A percentile compares a stretch with the other conserved stretches of the same genome.
Conservation (phyloP, 2,329 filamentous ascomycete genomes). For the Nectriaceae sp. region DNA sequence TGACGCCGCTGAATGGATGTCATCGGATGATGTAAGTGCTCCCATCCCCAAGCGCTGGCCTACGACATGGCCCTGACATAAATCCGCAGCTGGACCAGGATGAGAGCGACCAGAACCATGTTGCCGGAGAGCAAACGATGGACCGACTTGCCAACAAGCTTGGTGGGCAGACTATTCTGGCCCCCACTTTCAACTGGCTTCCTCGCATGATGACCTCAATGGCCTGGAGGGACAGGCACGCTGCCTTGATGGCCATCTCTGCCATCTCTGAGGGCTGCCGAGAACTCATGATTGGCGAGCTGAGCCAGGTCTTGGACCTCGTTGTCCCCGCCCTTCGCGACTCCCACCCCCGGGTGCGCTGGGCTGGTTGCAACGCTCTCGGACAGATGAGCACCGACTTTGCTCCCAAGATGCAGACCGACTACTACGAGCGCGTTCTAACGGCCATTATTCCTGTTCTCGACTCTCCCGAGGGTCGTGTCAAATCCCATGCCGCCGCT, state of each 20-base stretch:
- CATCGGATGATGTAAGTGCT: slow-evolving; percentile 77
- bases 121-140: slow-evolving; percentile 98
- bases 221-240: slow-evolving; percentile 92
- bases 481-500: slow-evolving; percentile 96
- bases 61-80: no score
- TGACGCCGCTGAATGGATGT: slow-evolving; percentile 90
- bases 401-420: slow-evolving; percentile 95
- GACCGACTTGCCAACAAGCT: slow-evolving; percentile 96
- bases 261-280: slow-evolving; percentile 97
- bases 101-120: slow-evolving; percentile 95
- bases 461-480: slow-evolving; percentile 84
- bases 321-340: slow-evolving; percentile 92
- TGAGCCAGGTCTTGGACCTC: slow-evolving; percentile 90
- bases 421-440: slow-evolving; percentile 86
- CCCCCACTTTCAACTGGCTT: slow-evolving; percentile 94
- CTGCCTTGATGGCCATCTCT: slow-evolving; percentile 97
- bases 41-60: no score
- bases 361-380: slow-evolving; percentile 97
- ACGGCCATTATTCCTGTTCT: slow-evolving; percentile 92
- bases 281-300: slow-evolving; percentile 91
- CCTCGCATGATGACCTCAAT: slow-evolving; percentile 96
- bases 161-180: slow-evolving; percentile 87
- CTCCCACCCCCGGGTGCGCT: slow-evolving; percentile 89
- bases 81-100: slow-evolving; percentile 82
- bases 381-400: slow-evolving; percentile 99